Evolutionary conservation across 306 rosid genomes (phyloP), one percentile per base, ranked within the genome.

Genomic region (Castanopsis chinensis): DNA sequence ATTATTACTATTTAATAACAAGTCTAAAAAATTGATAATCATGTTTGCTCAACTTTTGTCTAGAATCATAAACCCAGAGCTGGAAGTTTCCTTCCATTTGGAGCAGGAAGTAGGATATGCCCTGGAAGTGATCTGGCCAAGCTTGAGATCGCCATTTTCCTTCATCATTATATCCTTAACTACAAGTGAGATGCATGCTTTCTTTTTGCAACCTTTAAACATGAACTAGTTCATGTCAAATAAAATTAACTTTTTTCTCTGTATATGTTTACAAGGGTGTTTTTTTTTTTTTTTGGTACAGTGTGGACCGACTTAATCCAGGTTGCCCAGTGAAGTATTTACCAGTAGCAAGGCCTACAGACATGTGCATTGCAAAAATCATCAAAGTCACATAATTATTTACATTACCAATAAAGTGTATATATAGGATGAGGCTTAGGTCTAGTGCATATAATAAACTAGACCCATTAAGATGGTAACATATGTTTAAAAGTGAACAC

Each of bases 41-140:
- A 7, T 18, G 5, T 25, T 75, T 20, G 28, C 8, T 55, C 20
- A 57, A 74, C 13, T 69, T n/a, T 52, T 58, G 5, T 86, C 72
- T 86, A 91, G 92, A 85, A 85, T 71, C 59, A 77, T 71, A 85
- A 17, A 58, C 81, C 86, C 2, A 91, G 78, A 78, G 85, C 85
- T 68, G 95, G 95, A 28, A 79, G 83, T 55, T 91, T 85, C 84
- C 84, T 88, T 80, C 91, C 95, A 0, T 89, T 91, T 78, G 95
- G 92, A 80, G 80, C 77, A 60, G 95, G 95, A 73, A 87, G 88
- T 53, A 85, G 91, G 57, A 35, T 83, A 3, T 91, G 92, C 72
- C 95, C 95, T 0, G 92, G 92, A 69, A 78, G 85, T 12, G 91
- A 91, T 52, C 76, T 91, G 28, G 87, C 92, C 76, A 91, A 89